Conservation (phyloP, 75 land plant species). For the Pinus tabuliformis region DNA sequence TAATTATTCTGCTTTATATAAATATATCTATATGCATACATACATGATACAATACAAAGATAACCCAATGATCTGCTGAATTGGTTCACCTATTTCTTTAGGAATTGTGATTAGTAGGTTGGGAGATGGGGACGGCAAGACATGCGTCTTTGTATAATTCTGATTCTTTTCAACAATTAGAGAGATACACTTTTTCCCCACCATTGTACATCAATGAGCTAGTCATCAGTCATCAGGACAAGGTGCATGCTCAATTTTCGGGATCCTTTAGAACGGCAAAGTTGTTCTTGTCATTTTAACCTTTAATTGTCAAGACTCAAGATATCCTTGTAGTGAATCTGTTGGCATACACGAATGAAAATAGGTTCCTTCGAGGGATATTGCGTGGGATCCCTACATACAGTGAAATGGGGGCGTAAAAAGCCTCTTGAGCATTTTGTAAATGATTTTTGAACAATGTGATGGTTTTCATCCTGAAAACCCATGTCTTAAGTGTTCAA, state of each 20-base stretch:
- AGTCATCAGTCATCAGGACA: background rate
- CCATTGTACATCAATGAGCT: background rate
- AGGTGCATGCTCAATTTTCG: background rate
- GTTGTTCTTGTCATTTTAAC: background rate
- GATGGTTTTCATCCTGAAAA: constrained; percentile 12
- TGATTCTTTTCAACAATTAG: constrained; percentile 6
- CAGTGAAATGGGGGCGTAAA: background rate
- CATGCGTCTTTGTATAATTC: constrained; percentile 1
- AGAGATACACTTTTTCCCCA: background rate
- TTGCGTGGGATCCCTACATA: background rate
- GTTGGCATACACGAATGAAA: background rate
- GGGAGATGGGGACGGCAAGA: constrained; percentile 2
- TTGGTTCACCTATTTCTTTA: background rate
- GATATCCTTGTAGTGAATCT: background rate
- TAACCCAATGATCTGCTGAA: background rate
- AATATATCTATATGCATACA: background rate
- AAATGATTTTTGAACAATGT: constrained; percentile 4
- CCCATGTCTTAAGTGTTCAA: background rate
- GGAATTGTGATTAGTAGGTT: background rate
- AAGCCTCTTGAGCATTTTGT: constrained; percentile 5
- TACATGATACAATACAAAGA: background rate
- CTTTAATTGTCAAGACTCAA: background rate
- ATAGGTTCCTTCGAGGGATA: background rate
- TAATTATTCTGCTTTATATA: background rate
- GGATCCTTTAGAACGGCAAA: background rate